Base-by-base conservation (phyloP, 805 yeast species). In the Yamadazyma ubonensis region DNA sequence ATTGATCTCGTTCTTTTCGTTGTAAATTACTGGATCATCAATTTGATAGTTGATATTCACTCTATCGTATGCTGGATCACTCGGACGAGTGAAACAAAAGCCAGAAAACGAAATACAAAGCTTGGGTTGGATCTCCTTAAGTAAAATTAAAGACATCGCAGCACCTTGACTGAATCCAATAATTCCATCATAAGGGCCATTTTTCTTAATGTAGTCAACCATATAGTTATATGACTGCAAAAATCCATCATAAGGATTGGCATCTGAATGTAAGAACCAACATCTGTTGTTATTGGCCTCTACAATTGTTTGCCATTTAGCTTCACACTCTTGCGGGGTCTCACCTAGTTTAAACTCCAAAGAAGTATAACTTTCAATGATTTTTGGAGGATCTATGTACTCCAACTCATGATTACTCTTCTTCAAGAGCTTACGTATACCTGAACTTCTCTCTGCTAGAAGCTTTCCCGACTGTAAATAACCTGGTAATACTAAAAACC, bases 111-210 rank as follows among this genome's bases (percentile, higher is more conserved):
- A 29, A 29, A 67, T 48, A 10, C 61, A 43, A 5, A 63, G 41
- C 5, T 67, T 53, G 22, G 65, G 44, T 27, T 53, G 46, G 39
- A 67, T 55, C 17, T 48, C 49, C 5, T 45, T 43, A 10, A 65
- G 49, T 11, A 47, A 25, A 2, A 58, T 50, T 3, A 63, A 52
- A 3, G 69, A 48, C 65, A 68, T 57, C 6, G 67, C 64, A 2
- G 71, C 71, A 21, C 74, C 74, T 45, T 69, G 74, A 18, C 70
- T 62, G 39, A 67, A 69, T 3, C 73, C 74, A 25, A 69, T 49
- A 16, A 69, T 52, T 0, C 73, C 73, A 34, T 65, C 64, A 46
- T 61, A 68, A 0, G 74, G 74, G 6, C 74, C 74, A 41, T 67
- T 50, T 32, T 52, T 36, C 27, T 51, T 49, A 28, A 69, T 57